Percentiles rank a stretch among this genome's conserved stretches.
phyloP scores from a whole-genome alignment of 2,329 filamentous ascomycete species.

The Pseudocercospora fuligena region DNA sequence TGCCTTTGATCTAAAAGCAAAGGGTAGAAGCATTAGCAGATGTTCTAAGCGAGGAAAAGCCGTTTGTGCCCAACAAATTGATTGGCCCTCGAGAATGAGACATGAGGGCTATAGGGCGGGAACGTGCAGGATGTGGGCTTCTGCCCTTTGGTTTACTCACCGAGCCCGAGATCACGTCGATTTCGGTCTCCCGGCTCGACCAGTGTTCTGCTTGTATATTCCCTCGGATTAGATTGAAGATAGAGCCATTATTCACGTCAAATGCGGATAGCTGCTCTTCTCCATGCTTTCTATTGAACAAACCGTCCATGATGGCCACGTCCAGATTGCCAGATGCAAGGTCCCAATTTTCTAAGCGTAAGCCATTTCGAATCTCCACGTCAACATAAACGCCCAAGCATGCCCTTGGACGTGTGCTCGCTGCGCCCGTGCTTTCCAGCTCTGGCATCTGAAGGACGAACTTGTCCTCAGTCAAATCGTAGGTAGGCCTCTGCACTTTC shows the following conservation, averaged over 20 bases:
- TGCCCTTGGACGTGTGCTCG: slow-evolving; percentile 26
- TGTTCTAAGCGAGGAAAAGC: too few species aligned
- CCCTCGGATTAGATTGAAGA: slow-evolving; percentile 44
- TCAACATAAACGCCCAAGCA: slow-evolving; percentile 47
- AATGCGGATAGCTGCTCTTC: slow-evolving; percentile 32
- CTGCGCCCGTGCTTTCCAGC: slow-evolving; percentile 10
- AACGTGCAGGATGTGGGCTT: too few species aligned
- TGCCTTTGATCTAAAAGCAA: slow-evolving; percentile 50
- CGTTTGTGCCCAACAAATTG: too few species aligned
- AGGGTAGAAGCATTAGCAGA: too few species aligned
- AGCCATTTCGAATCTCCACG: slow-evolving; percentile 44
- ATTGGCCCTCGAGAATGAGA: too few species aligned
- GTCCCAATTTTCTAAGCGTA: slow-evolving; percentile 42
- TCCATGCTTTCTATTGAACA: slow-evolving; percentile 24
- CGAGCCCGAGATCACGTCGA: slow-evolving; percentile 47
- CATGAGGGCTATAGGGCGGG: too few species aligned
- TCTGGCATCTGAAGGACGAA: slow-evolving; percentile 31
- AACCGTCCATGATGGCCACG: slow-evolving; percentile 43
- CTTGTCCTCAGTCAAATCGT: slow-evolving; percentile 29
- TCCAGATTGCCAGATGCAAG: slow-evolving; percentile 45
- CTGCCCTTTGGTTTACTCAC: too few species aligned
- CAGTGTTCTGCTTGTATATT: slow-evolving; percentile 39
- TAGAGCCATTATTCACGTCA: slow-evolving; percentile 39
- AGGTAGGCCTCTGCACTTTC: slow-evolving; percentile 39
- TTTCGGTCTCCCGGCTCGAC: slow-evolving; percentile 46